Evolutionary conservation across 208 protist genomes (phyloP).

Genomic region (Naegleria fowleri): DNA sequence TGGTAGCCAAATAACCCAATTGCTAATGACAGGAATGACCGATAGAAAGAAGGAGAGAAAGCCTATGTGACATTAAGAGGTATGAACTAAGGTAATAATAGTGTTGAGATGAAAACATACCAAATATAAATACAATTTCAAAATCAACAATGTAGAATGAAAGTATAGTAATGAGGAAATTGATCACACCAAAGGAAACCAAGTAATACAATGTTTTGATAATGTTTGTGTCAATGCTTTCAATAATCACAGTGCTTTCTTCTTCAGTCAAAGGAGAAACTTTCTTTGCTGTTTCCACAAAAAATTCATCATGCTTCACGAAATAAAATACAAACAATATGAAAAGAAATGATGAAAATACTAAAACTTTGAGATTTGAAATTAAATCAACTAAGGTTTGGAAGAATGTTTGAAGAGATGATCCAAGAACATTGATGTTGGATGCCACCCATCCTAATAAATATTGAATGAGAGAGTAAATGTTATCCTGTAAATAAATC

Average conservation of each 20-base stretch:
- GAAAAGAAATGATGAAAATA: background rate
- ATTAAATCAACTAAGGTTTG: background rate
- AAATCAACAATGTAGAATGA: slow-evolving; percentile 1
- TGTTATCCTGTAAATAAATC: background rate
- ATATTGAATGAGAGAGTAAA: background rate
- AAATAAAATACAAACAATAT: slow-evolving; percentile 16
- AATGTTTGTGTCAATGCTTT: background rate
- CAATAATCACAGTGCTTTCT: background rate
- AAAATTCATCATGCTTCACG: background rate
- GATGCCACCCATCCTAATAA: background rate
- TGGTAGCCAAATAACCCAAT: slow-evolving; percentile 17
- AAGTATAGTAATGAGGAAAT: background rate
- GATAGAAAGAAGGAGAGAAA: background rate
- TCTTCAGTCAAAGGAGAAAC: background rate
- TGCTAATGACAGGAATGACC: background rate
- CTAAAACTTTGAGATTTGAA: background rate
- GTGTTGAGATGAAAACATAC: background rate
- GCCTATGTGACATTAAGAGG: background rate
- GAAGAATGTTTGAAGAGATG: background rate
- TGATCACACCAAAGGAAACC: background rate
- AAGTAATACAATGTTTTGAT: slow-evolving; percentile 1
- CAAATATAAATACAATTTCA: slow-evolving; percentile 9
- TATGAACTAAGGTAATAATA: too few species aligned
- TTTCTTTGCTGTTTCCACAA: background rate
- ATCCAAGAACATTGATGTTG: background rate